Percentiles rank a stretch among this genome's conserved stretches.
These are phyloP conservation scores for Euphorbia schlechtendalii DNA, from an alignment of 441 rosid genomes.

Conservation along the genomic window DNA sequence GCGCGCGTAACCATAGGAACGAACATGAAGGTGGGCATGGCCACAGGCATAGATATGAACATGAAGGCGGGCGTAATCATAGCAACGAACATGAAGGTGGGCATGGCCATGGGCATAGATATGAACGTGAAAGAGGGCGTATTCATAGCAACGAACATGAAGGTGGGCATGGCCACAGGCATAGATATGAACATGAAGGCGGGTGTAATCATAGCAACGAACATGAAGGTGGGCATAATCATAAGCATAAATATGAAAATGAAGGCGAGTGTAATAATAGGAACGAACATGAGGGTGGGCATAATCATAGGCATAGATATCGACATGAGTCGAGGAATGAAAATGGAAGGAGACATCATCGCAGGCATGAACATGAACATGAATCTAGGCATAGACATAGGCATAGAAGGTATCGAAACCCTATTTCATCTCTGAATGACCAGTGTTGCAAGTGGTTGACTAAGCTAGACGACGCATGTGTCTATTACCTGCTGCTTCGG, in stretches of 20 bases:
- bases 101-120: constrained; percentile 1
- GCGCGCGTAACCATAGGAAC: constrained; percentile 1
- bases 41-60: constrained; percentile 15
- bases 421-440: constrained; percentile 17
- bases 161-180: constrained; percentile 10
- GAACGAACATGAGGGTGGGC: neutral
- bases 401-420: constrained; percentile 9
- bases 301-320: constrained; percentile 14
- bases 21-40: constrained; percentile 5
- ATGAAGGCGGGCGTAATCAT: neutral
- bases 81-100: constrained; percentile 15
- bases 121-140: neutral
- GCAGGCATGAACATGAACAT: constrained; percentile 2
- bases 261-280: constrained; percentile 12
- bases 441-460: constrained; percentile 59
- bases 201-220: constrained; percentile 7
- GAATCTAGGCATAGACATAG: constrained; percentile 14
- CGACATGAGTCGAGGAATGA: constrained; percentile 13
- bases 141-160: constrained; percentile 14
- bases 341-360: neutral
- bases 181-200: constrained; percentile 2
- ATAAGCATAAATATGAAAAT: constrained; percentile 10
- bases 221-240: neutral
- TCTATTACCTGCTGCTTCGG: constrained; percentile 41
- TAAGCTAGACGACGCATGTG: constrained; percentile 47